Evolutionary conservation across 169 alveolate genomes (phyloP).

Genomic region (Plasmodium chabaudi): DNA sequence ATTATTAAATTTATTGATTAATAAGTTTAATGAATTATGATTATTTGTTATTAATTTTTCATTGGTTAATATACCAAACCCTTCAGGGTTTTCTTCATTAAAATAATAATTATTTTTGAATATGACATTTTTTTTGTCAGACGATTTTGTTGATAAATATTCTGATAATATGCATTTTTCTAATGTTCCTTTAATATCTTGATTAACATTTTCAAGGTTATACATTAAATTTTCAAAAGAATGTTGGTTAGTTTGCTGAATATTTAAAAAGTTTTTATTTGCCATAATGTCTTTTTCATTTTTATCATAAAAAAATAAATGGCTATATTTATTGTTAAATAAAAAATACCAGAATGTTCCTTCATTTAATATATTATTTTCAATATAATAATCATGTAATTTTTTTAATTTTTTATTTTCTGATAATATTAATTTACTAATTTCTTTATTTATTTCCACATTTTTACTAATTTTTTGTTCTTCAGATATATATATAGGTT

Average conservation of each 20-base stretch:
- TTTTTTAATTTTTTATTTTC: slow-evolving; percentile 63
- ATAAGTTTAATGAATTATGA: slow-evolving; percentile 33
- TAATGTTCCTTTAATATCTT: slow-evolving; percentile 69
- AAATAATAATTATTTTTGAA: slow-evolving; percentile 69
- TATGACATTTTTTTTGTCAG: slow-evolving; percentile 34
- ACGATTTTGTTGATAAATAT: slow-evolving; percentile 41
- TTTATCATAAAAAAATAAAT: slow-evolving; percentile 66
- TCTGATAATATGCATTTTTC: slow-evolving; percentile 67
- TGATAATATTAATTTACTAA: slow-evolving; percentile 40
- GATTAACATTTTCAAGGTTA: slow-evolving; percentile 59
- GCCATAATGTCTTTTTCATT: slow-evolving; percentile 59
- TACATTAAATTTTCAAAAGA: slow-evolving; percentile 26
- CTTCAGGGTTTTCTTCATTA: slow-evolving; percentile 62
- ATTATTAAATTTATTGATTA: slow-evolving; percentile 68
- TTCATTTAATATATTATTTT: slow-evolving; percentile 50
- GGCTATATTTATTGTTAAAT: slow-evolving; percentile 70
- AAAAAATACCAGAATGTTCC: slow-evolving; percentile 65
- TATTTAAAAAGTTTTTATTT: slow-evolving; percentile 40
- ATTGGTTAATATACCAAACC: slow-evolving; percentile 61
- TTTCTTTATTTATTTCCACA: slow-evolving; percentile 64
- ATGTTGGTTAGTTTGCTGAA: slow-evolving; percentile 15
- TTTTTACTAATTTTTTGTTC: slow-evolving; percentile 45
- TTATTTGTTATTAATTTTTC: slow-evolving; percentile 32
- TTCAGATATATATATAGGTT: slow-evolving; percentile 58
- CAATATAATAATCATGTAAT: slow-evolving; percentile 60